Evolutionary conservation across 2,329 filamentous ascomycete genomes (phyloP).

Genomic region (Trichophyton schoenleinii): DNA sequence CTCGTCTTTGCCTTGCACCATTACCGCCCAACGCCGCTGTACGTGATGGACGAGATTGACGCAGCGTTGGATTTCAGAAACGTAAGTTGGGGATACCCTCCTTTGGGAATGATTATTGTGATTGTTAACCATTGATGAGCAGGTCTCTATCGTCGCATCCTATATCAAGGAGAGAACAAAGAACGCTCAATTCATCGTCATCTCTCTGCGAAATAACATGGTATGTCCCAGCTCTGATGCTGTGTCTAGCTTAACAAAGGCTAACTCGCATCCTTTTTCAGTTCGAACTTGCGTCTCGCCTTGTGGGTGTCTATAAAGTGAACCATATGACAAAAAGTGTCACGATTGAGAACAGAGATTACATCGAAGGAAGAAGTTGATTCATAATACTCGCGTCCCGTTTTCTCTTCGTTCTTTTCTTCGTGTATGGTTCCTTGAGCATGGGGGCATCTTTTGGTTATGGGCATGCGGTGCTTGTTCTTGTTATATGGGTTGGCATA

Average conservation of each 20-base stretch:
- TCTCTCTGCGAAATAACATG: slow-evolving; percentile 97
- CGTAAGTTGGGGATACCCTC: slow-evolving; percentile 47
- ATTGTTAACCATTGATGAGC: slow-evolving; percentile 11
- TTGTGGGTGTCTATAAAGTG: slow-evolving; percentile 98
- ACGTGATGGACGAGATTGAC: slow-evolving; percentile 99
- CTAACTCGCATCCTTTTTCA: slow-evolving; percentile 13
- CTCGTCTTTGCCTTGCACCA: slow-evolving; percentile 97
- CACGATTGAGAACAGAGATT: slow-evolving; percentile 75
- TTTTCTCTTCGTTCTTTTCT: not conserved
- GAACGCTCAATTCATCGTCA: slow-evolving; percentile 98
- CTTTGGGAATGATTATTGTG: not conserved
- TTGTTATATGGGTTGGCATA: not conserved
- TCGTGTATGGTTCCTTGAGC: not conserved
- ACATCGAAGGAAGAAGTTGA: slow-evolving; percentile 35
- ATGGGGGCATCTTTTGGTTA: not conserved
- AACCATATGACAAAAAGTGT: slow-evolving; percentile 97
- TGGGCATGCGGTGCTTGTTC: not conserved
- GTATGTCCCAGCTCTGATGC: slow-evolving; percentile 17
- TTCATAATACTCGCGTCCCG: not conserved
- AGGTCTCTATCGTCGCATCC: slow-evolving; percentile 94
- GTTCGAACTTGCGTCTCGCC: slow-evolving; percentile 87
- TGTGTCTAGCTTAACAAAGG: not conserved
- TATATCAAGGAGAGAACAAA: slow-evolving; percentile 99
- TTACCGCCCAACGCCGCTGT: slow-evolving; percentile 92
- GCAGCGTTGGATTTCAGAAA: slow-evolving; percentile 96